Base-by-base conservation (phyloP, 352 stramenopile genomes). In the Phytophthora megakarya region DNA sequence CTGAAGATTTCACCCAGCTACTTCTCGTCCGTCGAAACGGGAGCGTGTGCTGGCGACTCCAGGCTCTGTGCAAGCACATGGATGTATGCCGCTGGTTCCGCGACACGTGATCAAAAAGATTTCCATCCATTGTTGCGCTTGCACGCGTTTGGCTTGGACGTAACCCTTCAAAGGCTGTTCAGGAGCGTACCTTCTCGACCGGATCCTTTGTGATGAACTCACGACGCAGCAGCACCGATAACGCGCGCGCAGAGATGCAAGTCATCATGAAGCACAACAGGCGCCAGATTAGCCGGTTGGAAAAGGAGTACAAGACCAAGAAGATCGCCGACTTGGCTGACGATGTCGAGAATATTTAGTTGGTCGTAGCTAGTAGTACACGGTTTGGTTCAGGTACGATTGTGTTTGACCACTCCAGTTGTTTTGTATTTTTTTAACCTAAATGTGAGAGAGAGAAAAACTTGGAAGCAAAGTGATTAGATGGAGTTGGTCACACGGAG, bases 241-340 rank as follows among this genome's bases (percentile, higher is more conserved):
- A 49, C 12, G 0, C 19, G 2, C 22, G 42, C 19, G 42, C 22
- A 3, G 42, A 35, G 23, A 49, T 35, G 22, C 42, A 37, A 15
- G 42, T 49, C 5, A 6, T 49, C 13, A 21, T 49, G 22, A 49
- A 49, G 13, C 23, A 49, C 22, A 49, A 49, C 42, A n/a, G n/a
- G n/a, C n/a, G n/a, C n/a, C n/a, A n/a, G n/a, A n/a, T n/a, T n/a
- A n/a, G n/a, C n/a, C n/a, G n/a, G n/a, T n/a, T n/a, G n/a, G n/a
- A n/a, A n/a, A n/a, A n/a, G n/a, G n/a, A n/a, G n/a, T n/a, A n/a
- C n/a, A n/a, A n/a, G n/a, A n/a, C n/a, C n/a, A n/a, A n/a, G n/a
- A n/a, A n/a, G n/a, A n/a, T n/a, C n/a, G n/a, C n/a, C n/a, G n/a
- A n/a, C n/a, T n/a, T n/a, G n/a, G n/a, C n/a, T n/a, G n/a, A n/a